Evolutionary conservation across 768 basidiomycete species (phyloP).

Genomic region (Leucocoprinus birnbaumii): DNA sequence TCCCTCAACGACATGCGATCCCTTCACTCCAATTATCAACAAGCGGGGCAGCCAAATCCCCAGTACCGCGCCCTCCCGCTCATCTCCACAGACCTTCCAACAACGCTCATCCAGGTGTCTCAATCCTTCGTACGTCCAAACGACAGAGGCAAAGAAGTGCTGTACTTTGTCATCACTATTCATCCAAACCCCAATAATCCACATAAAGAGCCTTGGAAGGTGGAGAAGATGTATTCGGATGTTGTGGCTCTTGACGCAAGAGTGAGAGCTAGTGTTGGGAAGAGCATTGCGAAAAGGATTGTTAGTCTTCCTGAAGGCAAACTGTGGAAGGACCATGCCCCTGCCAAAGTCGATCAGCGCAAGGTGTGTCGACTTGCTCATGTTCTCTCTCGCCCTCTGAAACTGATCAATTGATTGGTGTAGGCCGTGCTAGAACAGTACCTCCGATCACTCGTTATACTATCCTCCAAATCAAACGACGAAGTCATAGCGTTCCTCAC

Average conservation of each 20-base stretch:
- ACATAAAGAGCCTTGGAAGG: conserved; percentile 66
- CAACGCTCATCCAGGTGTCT: conserved; percentile 67
- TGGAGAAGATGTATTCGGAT: conserved; percentile 94
- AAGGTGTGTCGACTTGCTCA: conserved; percentile 55
- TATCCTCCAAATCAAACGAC: conserved; percentile 84
- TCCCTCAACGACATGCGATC: not conserved
- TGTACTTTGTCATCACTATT: conserved; percentile 83
- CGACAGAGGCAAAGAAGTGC: conserved; percentile 87
- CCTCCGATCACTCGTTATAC: conserved; percentile 75
- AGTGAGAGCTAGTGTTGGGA: conserved; percentile 64
- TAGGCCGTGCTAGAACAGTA: conserved; percentile 82
- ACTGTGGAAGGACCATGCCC: conserved; percentile 96
- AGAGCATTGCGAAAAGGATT: conserved; percentile 75
- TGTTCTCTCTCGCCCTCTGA: conserved; percentile 6
- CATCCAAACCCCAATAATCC: conserved; percentile 67
- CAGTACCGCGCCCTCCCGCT: conserved; percentile 62
- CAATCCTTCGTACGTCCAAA: conserved; percentile 86
- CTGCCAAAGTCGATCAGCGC: conserved; percentile 93
- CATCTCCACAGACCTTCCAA: conserved; percentile 67
- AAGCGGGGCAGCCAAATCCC: not conserved
- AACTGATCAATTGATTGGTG: not conserved
- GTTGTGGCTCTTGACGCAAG: conserved; percentile 85
- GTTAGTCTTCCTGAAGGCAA: conserved; percentile 84
- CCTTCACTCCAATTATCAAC: conserved; percentile 13
- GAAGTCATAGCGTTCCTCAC: conserved; percentile 92